Percentiles rank a stretch among this genome's conserved stretches.
These are phyloP conservation scores for Aurinia saxatilis DNA, from an alignment of 345 rosid species.

Conservation along the genomic window DNA sequence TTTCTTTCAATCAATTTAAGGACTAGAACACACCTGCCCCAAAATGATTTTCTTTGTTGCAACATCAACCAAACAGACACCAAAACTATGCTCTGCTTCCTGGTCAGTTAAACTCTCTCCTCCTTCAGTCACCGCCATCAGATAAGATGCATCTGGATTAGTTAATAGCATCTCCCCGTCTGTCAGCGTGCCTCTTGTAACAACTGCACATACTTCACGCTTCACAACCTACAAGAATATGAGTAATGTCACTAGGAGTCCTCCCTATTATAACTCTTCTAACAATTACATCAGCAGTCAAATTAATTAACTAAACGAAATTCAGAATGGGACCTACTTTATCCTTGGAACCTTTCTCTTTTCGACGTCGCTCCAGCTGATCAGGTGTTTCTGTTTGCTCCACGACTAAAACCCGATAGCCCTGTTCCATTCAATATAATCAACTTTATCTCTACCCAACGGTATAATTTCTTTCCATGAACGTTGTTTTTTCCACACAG, in stretches of 20 bases:
- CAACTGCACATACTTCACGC: slow-evolving; percentile 91
- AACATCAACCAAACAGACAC: slow-evolving; percentile 86
- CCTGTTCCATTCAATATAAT: slow-evolving; percentile 46
- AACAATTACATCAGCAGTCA: neutral
- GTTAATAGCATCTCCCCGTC: slow-evolving; percentile 83
- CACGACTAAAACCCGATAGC: slow-evolving; percentile 89
- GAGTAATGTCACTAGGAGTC: slow-evolving; percentile 18
- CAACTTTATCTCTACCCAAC: slow-evolving; percentile 9
- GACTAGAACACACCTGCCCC: slow-evolving; percentile 61
- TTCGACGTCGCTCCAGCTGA: slow-evolving; percentile 88
- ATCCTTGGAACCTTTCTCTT: slow-evolving; percentile 84
- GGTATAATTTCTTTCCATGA: slow-evolving; percentile 8
- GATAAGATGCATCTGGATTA: slow-evolving; percentile 85
- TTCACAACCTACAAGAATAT: slow-evolving; percentile 71
- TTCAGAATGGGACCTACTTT: slow-evolving; percentile 44
- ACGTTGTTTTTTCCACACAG: neutral
- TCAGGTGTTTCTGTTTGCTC: slow-evolving; percentile 99
- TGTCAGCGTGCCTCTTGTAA: slow-evolving; percentile 87
- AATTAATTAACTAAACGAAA: neutral
- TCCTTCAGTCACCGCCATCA: slow-evolving; percentile 79
- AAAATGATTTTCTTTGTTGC: slow-evolving; percentile 75
- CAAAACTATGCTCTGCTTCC: slow-evolving; percentile 44
- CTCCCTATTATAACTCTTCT: slow-evolving; percentile 4
- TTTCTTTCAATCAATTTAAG: slow-evolving; percentile 2
- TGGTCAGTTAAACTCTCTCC: slow-evolving; percentile 23